Evolutionary conservation across 2,329 filamentous ascomycete genomes (phyloP).

Genomic region (Neonectria punicea): DNA sequence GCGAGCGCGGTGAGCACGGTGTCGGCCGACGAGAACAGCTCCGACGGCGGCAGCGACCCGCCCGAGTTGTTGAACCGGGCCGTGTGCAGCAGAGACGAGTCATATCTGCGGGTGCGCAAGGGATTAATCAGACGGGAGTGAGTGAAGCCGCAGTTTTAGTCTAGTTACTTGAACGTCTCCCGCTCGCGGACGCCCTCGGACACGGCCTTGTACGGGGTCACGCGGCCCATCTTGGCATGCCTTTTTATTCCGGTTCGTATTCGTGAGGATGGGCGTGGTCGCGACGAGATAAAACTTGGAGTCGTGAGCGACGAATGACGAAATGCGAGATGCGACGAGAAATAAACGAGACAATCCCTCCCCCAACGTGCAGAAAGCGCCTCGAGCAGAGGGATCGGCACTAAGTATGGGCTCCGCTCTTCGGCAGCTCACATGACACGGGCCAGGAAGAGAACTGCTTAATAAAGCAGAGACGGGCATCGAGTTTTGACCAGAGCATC

Average conservation of each 20-base stretch:
- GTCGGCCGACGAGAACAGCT: constrained; percentile 47
- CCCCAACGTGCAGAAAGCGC: neutral
- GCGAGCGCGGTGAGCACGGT: constrained; percentile 59
- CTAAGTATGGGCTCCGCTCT: neutral
- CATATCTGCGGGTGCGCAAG: constrained; percentile 18
- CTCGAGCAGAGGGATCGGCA: neutral
- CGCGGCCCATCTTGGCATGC: neutral
- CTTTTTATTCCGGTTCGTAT: too few species aligned
- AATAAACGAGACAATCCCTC: neutral
- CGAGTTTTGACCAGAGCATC: too few species aligned
- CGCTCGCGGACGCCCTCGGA: constrained; percentile 39
- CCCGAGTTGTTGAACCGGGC: constrained; percentile 38
- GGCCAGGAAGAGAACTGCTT: neutral
- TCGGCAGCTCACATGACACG: neutral
- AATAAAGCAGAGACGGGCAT: too few species aligned
- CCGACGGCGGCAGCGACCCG: constrained; percentile 35
- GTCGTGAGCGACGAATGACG: neutral
- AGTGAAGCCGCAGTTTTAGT: too few species aligned
- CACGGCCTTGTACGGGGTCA: neutral
- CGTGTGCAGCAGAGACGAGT: constrained; percentile 31
- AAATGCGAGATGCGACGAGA: neutral
- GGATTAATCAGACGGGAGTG: too few species aligned
- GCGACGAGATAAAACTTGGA: too few species aligned
- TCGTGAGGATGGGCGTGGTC: too few species aligned
- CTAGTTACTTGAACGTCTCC: constrained; percentile 47